Conservation (phyloP, 2,329 filamentous ascomycete genomes). For the Elsinoe ampelina region DNA sequence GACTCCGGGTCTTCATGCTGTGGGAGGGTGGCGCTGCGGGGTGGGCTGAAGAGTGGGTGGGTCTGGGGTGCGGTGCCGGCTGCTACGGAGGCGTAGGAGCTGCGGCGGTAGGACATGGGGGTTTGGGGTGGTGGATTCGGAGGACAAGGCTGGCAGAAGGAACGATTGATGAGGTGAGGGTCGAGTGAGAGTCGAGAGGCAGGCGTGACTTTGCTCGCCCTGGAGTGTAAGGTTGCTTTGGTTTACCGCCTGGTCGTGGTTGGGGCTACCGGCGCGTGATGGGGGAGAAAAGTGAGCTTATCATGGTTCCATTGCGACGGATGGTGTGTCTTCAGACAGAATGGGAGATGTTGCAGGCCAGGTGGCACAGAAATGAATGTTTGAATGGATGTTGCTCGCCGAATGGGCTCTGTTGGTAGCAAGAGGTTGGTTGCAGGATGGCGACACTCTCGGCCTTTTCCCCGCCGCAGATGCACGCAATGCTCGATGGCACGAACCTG, state of each 20-base stretch:
- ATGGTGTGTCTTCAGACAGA: neutral
- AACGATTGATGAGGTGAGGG: neutral
- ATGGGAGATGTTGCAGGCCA: neutral
- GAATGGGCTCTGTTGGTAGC: neutral
- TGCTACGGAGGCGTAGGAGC: constrained; percentile 54
- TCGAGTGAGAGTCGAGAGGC: neutral
- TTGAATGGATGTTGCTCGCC: neutral
- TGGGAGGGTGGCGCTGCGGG: constrained; percentile 38
- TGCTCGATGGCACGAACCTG: too few species aligned
- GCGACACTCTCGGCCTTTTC: constrained; percentile 6
- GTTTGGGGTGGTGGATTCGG: neutral
- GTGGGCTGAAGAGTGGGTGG: constrained; percentile 29
- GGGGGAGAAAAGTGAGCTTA: neutral
- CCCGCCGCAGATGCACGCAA: neutral
- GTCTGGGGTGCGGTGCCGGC: constrained; percentile 39
- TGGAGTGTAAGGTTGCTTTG: neutral
- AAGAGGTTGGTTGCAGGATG: constrained; percentile 4
- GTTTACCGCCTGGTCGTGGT: constrained; percentile 7
- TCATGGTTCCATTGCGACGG: neutral
- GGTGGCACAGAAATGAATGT: neutral
- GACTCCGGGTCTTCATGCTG: constrained; percentile 44
- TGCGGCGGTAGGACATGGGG: constrained; percentile 38
- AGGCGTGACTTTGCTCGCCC: neutral
- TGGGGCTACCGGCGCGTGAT: neutral
- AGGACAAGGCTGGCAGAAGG: neutral